A percentile compares a stretch with the other conserved stretches of the same genome.
Evolutionary conservation across 345 rosid species (phyloP).

Genomic region (Sonneratia alba): DNA sequence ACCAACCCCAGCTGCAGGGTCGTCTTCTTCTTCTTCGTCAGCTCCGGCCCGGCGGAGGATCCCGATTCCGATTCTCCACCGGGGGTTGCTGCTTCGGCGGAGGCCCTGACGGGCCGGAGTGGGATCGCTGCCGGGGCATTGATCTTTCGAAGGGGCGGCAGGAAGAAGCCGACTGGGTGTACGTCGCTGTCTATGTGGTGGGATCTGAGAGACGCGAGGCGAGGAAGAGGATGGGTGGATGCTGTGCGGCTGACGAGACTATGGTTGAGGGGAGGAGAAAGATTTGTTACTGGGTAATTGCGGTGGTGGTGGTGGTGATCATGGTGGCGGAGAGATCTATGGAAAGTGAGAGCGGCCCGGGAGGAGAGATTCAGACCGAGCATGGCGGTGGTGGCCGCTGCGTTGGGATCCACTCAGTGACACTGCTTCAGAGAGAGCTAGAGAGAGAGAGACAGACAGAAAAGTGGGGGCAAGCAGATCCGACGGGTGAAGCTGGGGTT

Average conservation of each 20-base stretch:
- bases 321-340: not conserved
- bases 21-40: conserved; percentile 26
- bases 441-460: not conserved
- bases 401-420: not conserved
- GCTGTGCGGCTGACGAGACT: not conserved
- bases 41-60: not conserved
- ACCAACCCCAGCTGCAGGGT: conserved; percentile 57
- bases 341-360: not conserved
- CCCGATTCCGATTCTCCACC: not conserved
- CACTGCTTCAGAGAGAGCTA: not conserved
- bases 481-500: not conserved
- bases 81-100: not conserved
- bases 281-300: not conserved
- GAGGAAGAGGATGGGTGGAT: not conserved
- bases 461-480: not conserved
- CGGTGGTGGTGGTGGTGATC: not conserved
- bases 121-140: not conserved
- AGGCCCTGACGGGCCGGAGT: not conserved
- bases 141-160: not conserved
- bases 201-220: not conserved
- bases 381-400: not conserved
- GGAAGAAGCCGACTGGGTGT: not conserved
- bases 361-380: not conserved
- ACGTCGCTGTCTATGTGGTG: too few relatives aligned
- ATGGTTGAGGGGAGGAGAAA: not conserved